Conservation (phyloP, 1,139 yeast species). For the Candida tetrigidarum region DNA sequence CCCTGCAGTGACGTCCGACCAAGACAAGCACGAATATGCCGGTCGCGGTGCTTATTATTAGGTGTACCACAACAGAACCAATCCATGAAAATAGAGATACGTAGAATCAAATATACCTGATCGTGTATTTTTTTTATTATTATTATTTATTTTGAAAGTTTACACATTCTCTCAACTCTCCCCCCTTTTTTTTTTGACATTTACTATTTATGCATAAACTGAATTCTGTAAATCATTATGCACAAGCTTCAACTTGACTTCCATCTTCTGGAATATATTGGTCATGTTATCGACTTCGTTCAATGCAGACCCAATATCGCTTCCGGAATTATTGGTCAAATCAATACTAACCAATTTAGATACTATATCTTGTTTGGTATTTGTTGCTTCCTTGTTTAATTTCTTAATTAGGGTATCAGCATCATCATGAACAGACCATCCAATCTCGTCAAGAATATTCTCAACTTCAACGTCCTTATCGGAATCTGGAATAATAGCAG, state of each 20-base stretch:
- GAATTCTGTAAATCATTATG: constrained; percentile 6
- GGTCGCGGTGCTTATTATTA: constrained; percentile 20
- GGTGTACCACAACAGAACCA: no score
- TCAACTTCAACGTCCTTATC: constrained; percentile 55
- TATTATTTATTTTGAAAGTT: no score
- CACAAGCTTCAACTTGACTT: constrained; percentile 21
- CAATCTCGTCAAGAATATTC: constrained; percentile 73
- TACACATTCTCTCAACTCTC: no score
- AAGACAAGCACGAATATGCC: constrained; percentile 12
- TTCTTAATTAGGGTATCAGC: constrained; percentile 58
- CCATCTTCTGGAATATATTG: constrained; percentile 50
- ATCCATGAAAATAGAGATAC: no score
- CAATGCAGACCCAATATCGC: constrained; percentile 48
- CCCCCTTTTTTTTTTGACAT: no score
- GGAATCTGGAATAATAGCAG: constrained; percentile 16
- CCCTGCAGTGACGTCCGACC: neutral
- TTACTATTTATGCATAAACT: neutral
- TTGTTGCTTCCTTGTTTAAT: constrained; percentile 52
- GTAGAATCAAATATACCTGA: no score
- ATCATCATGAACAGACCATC: constrained; percentile 73
- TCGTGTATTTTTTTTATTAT: no score
- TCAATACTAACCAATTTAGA: constrained; percentile 42
- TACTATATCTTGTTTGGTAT: constrained; percentile 42
- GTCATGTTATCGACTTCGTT: constrained; percentile 69
- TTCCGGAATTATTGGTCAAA: constrained; percentile 41